Base-by-base conservation (phyloP, 305 asterid genomes). In the Fraxinus xanthoxyloides region DNA sequence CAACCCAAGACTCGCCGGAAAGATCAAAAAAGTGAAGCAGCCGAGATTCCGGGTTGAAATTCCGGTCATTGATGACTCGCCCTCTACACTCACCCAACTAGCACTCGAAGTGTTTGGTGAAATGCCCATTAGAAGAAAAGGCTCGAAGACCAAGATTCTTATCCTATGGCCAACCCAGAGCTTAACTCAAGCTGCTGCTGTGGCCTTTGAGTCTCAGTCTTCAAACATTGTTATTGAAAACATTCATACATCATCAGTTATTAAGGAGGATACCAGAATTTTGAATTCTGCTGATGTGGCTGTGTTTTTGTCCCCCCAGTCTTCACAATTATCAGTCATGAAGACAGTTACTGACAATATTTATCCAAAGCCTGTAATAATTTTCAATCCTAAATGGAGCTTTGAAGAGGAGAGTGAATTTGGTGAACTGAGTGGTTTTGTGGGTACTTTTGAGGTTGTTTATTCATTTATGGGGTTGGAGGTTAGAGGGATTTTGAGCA, bases 401-500 rank as follows among this genome's bases (percentile, higher is more conserved):
- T 92, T 87, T 61, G 98, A 94, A 74, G 98, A 96, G 65, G 99
- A 96, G 88, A 81, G 28, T 17, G 86, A 80, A 75, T 90, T 93
- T 72, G 92, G 84, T 24, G 93, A 86, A 80, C 8, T 88, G 88
- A 85, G 90, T 69, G 85, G 89, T 19, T 94, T 96, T 80, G 88
- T 92, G 81, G 92, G 94, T 24, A 92, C 96, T 38, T 94, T 94
- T 82, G 97, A 96, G 34, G 95, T 92, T 35, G 91, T 94, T 77
- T 94, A 92, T 86, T 92, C 98, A 23, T 94, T 94, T 77, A 89
- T 84, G 86, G 98, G 99, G 6, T 88, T 96, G 91, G 98, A 94
- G 82, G 98, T 94, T 40, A 90, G 90, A 87, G 97, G 98, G 80
- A 77, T 96, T 69, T 87, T 96, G 46, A 84, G 93, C 31, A 90